Conservation (phyloP, 2,329 filamentous ascomycete genomes). For the Zymoseptoria crescenta region DNA sequence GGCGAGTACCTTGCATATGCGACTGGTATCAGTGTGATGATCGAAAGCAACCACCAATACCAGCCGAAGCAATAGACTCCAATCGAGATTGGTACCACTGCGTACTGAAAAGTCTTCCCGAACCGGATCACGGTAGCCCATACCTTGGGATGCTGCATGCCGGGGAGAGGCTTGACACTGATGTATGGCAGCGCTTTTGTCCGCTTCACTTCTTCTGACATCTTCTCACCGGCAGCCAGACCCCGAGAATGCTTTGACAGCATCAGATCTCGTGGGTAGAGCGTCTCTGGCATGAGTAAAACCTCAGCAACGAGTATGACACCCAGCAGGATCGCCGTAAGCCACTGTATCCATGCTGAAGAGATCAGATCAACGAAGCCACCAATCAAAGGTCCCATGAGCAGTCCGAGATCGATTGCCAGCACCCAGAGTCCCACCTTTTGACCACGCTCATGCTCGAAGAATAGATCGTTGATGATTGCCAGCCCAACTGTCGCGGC, state of each 20-base stretch:
- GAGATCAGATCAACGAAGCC: conserved; percentile 12
- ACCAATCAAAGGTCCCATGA: conserved; percentile 12
- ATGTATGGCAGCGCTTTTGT: conserved; percentile 10
- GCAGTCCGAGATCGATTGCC: conserved; percentile 13
- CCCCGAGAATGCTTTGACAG: conserved; percentile 1
- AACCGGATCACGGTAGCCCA: conserved; percentile 13
- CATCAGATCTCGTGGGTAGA: conserved; percentile 14
- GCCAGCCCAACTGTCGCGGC: conserved; percentile 14
- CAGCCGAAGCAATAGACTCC: conserved; percentile 11
- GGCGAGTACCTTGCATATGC: conserved; percentile 14
- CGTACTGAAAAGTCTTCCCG: conserved; percentile 11
- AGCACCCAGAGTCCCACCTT: conserved; percentile 14
- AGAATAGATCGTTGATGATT: conserved; percentile 16
- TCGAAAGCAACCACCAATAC: conserved; percentile 15
- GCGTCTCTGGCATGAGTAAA: conserved; percentile 11
- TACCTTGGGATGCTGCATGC: conserved; percentile 12
- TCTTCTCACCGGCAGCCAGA: conserved; percentile 3
- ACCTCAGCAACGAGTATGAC: conserved; percentile 12
- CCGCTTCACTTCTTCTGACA: conserved; percentile 4
- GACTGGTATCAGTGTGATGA: conserved; percentile 12
- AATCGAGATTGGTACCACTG: conserved; percentile 11
- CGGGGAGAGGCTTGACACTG: conserved; percentile 10
- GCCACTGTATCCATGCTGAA: conserved; percentile 13
- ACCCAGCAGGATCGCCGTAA: conserved; percentile 11
- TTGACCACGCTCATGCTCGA: conserved; percentile 14